Conservation (phyloP, 805 yeast genomes). For the Saturnispora halmiae region DNA sequence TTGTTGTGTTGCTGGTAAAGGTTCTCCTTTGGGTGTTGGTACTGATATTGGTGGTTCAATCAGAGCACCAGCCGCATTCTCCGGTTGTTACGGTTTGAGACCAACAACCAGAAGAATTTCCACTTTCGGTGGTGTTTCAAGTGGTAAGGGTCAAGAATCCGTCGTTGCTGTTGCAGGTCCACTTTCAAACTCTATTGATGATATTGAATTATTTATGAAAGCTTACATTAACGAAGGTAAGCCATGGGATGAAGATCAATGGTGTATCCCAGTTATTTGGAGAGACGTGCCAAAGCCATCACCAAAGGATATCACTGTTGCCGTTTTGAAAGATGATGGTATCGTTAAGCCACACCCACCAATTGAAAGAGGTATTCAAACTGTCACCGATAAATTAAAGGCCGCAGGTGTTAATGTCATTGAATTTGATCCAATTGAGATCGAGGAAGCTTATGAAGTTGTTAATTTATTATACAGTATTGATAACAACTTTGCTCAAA, state of each 20-base stretch:
- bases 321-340: slow-evolving; percentile 56
- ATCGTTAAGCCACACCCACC: slow-evolving; percentile 63
- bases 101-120: slow-evolving; percentile 52
- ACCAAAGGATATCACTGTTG: slow-evolving; percentile 45
- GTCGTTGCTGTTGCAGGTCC: slow-evolving; percentile 65
- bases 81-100: slow-evolving; percentile 54
- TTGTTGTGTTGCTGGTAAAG: slow-evolving; percentile 49
- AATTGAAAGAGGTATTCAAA: slow-evolving; percentile 44
- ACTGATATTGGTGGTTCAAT: slow-evolving; percentile 69
- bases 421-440: slow-evolving; percentile 49
- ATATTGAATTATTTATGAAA: slow-evolving; percentile 61
- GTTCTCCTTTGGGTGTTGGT: slow-evolving; percentile 49
- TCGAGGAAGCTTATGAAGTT: slow-evolving; percentile 49
- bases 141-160: slow-evolving; percentile 56
- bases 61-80: slow-evolving; percentile 58
- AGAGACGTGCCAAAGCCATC: slow-evolving; percentile 32
- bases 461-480: slow-evolving; percentile 48
- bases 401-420: slow-evolving; percentile 52
- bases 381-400: slow-evolving; percentile 43
- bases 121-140: slow-evolving; percentile 38
- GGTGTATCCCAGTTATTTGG: slow-evolving; percentile 46
- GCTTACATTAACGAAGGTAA: slow-evolving; percentile 50
- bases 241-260: slow-evolving; percentile 49
- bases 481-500: slow-evolving; percentile 60
- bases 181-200: slow-evolving; percentile 53